Evolutionary conservation across 1,139 yeast genomes (phyloP).

Genomic region (Casaregolazyma suthepensis): DNA sequence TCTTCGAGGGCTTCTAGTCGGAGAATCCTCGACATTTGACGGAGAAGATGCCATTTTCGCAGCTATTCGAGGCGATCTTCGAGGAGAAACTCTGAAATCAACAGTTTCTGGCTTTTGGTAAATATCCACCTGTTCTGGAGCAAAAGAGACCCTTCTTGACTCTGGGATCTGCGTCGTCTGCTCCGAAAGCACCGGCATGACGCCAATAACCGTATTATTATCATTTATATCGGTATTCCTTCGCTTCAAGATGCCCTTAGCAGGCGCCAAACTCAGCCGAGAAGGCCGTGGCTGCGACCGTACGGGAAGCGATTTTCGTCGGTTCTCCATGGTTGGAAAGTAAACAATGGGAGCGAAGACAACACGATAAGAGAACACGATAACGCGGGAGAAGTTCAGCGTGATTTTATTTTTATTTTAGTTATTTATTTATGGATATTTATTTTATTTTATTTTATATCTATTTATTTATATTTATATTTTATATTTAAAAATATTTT

Average conservation of each 20-base stretch:
- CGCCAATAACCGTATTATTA: conserved; percentile 24
- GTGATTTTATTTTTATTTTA: background rate
- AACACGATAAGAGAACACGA: background rate
- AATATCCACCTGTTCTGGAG: conserved; percentile 41
- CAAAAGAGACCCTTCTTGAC: conserved; percentile 42
- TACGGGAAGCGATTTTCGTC: conserved; percentile 4
- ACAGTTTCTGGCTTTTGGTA: conserved; percentile 8
- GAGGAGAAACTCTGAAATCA: conserved; percentile 7
- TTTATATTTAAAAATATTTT: too few relatives aligned
- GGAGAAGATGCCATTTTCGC: conserved; percentile 9
- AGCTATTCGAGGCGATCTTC: conserved; percentile 11
- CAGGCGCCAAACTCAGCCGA: conserved; percentile 17
- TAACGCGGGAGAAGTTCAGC: background rate
- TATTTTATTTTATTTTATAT: background rate
- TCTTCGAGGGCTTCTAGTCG: background rate
- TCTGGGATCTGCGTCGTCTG: conserved; percentile 3
- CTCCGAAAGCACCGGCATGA: conserved; percentile 17
- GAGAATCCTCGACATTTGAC: background rate
- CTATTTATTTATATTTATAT: too few relatives aligned
- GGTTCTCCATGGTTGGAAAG: conserved; percentile 4
- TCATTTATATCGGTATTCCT: conserved; percentile 15
- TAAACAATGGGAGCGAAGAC: conserved; percentile 6
- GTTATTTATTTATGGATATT: background rate
- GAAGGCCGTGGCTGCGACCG: conserved; percentile 10
- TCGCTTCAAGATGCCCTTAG: conserved; percentile 21